Evolutionary conservation across 1,284 basidiomycete species (phyloP).

Genomic region (Rhodotorula sp.): DNA sequence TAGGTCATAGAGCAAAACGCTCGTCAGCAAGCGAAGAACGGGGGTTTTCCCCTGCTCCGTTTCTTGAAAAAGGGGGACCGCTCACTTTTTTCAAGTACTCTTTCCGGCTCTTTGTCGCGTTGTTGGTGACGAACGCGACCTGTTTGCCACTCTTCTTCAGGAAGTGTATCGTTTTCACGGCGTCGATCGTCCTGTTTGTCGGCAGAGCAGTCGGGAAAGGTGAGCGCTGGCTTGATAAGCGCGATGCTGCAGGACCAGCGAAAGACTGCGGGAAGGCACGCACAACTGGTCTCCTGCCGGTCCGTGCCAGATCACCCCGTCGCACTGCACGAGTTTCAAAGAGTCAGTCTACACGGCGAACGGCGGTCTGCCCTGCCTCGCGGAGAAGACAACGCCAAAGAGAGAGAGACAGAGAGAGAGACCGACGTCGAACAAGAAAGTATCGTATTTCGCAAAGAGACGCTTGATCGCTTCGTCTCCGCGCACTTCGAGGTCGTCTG

Average conservation of each 20-base stretch:
- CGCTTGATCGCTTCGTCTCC: neutral
- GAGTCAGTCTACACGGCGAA: neutral
- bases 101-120: slow-evolving; percentile 87
- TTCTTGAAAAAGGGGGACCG: no score
- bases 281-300: slow-evolving; percentile 31
- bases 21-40: neutral
- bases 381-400: neutral
- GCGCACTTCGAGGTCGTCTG: neutral
- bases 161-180: slow-evolving; percentile 56
- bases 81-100: slow-evolving; percentile 72
- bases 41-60: neutral
- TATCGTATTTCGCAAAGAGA: slow-evolving; percentile 70
- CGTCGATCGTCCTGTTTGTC: slow-evolving; percentile 13
- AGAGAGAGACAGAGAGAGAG: neutral
- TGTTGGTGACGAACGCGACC: slow-evolving; percentile 83
- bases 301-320: slow-evolving; percentile 61
- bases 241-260: no score
- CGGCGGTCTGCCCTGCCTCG: no score
- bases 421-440: slow-evolving; percentile 47
- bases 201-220: neutral
- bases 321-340: slow-evolving; percentile 46
- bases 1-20: neutral
- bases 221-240: no score
- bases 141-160: slow-evolving; percentile 62
- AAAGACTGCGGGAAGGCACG: neutral